Base-by-base conservation (phyloP, 306 rosid species). In the Vicia sativa region DNA sequence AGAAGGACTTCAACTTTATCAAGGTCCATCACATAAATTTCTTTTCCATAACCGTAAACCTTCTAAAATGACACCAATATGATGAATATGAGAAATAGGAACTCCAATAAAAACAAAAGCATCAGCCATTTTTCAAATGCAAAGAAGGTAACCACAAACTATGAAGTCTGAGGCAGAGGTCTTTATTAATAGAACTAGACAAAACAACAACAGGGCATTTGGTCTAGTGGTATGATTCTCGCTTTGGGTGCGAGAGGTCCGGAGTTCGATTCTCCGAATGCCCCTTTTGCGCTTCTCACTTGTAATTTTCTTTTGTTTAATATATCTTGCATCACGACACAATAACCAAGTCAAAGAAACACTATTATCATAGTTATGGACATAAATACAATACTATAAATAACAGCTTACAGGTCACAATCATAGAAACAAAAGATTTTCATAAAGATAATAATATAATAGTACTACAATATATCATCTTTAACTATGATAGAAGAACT, bases 401-500 rank as follows among this genome's bases (percentile, higher is more conserved):
- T 11, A 31, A 66, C 6, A 61, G 23, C 71, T 67, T 66, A 67
- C 65, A 60, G 52, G 0, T 6, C 8, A 6, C 35, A 31, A 6
- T 11, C 71, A 73, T 21, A 58, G 59, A 49, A 77, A 72, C 66
- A 65, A 41, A 72, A 37, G 13, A 15, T 13, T 31, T 46, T 23
- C 77, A 57, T 65, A 61, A 67, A 67, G 64, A 34, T 34, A 34
- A 1, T 38, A 55, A 41, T 26, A 69, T 34, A 46, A 38, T 21
- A 71, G 78, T 61, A 67, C 67, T 21, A 26, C 28, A 54, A 50
- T 73, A 37, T 65, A 15, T 62, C 63, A 49, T 57, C 74, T 73
- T 63, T 41, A 64, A 64, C 65, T 57, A 50, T 21, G 29, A 76
- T 70, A 72, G 9, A 11, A 64, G 68, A 58, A 61, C 65, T 55